Conservation (phyloP, 345 rosid genomes). For the Acer yangbiense region DNA sequence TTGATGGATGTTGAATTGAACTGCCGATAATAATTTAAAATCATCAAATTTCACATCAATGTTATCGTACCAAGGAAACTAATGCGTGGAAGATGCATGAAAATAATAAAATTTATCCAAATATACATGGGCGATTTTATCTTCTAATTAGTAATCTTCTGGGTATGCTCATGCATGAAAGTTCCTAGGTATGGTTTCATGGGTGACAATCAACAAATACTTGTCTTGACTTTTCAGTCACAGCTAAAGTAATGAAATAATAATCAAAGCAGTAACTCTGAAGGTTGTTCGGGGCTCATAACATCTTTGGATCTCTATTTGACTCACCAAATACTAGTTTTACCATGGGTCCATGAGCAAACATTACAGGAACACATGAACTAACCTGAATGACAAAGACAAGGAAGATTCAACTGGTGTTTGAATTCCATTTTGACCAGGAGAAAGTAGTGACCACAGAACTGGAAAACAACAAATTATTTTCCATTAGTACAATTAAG, state of each 20-base stretch:
- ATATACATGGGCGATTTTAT: background rate
- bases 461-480: slow-evolving; percentile 42
- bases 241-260: background rate
- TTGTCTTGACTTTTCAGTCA: background rate
- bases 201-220: background rate
- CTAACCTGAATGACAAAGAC: slow-evolving; percentile 82
- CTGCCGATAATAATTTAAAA: slow-evolving; percentile 35
- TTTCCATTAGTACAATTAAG: slow-evolving; percentile 11
- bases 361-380: slow-evolving; percentile 6
- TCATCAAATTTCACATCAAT: slow-evolving; percentile 1
- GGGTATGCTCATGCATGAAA: background rate
- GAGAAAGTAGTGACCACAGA: slow-evolving; percentile 81
- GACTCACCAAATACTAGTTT: background rate
- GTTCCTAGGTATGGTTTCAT: background rate
- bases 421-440: slow-evolving; percentile 51
- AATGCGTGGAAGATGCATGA: background rate
- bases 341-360: background rate
- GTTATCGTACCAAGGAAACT: background rate
- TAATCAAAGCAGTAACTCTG: background rate
- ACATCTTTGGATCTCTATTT: background rate
- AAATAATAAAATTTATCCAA: background rate
- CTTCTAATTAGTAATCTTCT: background rate
- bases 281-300: background rate
- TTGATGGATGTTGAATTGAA: slow-evolving; percentile 64
- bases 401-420: slow-evolving; percentile 71